These are phyloP conservation scores for Austroboletus festivus DNA, from an alignment of 768 basidiomycete species.

Conservation along the genomic window DNA sequence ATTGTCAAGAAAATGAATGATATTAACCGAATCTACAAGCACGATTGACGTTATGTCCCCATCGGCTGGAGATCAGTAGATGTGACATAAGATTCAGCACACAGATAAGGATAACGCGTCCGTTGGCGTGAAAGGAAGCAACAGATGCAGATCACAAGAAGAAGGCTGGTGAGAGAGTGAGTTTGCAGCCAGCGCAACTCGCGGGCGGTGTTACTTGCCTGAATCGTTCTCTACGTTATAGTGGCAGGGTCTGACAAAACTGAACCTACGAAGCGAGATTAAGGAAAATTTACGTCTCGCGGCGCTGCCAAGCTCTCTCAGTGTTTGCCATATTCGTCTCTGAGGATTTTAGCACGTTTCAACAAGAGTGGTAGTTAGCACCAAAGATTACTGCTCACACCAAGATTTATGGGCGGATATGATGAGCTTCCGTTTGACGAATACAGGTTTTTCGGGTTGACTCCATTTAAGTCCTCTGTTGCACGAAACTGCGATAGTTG, in stretches of 20 bases:
- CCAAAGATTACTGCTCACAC: constrained; percentile 10
- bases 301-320: constrained; percentile 11
- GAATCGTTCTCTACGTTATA: constrained; percentile 18
- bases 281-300: constrained; percentile 16
- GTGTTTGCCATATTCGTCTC: constrained; percentile 18
- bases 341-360: background rate
- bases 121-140: background rate
- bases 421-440: constrained; percentile 8
- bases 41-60: background rate
- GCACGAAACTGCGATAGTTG: constrained; percentile 8
- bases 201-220: constrained; percentile 11
- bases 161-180: constrained; percentile 10
- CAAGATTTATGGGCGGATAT: constrained; percentile 5
- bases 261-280: constrained; percentile 13
- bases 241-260: constrained; percentile 20
- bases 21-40: constrained; percentile 2
- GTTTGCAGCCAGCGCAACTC: background rate
- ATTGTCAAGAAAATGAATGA: constrained; percentile 1
- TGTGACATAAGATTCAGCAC: background rate
- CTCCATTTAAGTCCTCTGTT: constrained; percentile 10
- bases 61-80: background rate
- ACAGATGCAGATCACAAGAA: constrained; percentile 7
- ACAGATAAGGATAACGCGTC: background rate
- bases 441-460: background rate
- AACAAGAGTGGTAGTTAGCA: background rate